Base-by-base conservation (phyloP, 2,329 filamentous ascomycete genomes). In the Calonectria pseudoreteaudii region DNA sequence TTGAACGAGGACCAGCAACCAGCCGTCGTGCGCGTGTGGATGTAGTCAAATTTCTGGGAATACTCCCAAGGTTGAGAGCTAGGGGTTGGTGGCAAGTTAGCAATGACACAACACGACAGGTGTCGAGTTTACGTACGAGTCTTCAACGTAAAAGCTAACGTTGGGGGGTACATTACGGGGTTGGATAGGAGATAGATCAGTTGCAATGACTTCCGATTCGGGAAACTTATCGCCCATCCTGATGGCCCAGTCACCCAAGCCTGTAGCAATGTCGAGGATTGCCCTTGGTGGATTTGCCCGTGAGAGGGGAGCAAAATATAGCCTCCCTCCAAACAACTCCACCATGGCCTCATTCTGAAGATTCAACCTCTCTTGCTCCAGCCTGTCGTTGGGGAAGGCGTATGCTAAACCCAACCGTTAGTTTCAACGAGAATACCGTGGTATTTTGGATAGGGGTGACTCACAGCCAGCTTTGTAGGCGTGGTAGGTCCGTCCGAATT, bases 111-210 rank as follows among this genome's bases (percentile, higher is more conserved):
- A 26, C 11, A n/a, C 26, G n/a, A 8, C 6, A 41, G 23, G 2
- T 14, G 26, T 11, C 18, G 14, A 26, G 38, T 49, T 41, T n/a
- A 81, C 84, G 77, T 80, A 84, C 83, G 84, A 85, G 79, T 95
- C 93, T 80, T 95, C 93, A 58, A 96, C 89, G 74, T 91, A 91
- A 77, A 96, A 96, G 75, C 91, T 90, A 18, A 95, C 92, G 75
- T 96, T 96, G 23, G 90, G 89, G 0, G 94, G 93, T 0, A 95
- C 92, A 62, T 90, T 86, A 6, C 85, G 85, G 3, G 92, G 92
- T 79, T 94, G 93, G 31, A 94, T 91, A 2, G 92, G 92, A 1
- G 92, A 93, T 8, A 94, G 86, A 78, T 94, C 93, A 11, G 90
- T 93, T 38, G 91, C 93, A 64, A 89, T 88, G 36, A 94, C 87